Evolutionary conservation across 2,329 filamentous ascomycete genomes (phyloP).

Genomic region (Claviceps humidiphila): DNA sequence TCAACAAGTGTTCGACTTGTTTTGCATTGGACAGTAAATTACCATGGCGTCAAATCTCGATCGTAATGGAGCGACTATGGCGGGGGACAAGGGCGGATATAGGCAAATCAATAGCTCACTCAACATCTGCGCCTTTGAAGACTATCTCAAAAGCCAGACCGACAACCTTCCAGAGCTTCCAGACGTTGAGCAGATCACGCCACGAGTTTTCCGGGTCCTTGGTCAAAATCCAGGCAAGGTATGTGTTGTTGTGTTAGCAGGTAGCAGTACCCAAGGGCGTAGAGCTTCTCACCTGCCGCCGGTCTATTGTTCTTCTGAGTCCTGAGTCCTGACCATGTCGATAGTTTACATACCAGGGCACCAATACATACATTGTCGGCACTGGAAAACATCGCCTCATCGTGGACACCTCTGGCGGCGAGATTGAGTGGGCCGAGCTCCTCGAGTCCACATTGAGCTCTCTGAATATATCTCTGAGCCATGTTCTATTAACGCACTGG

Average conservation of each 20-base stretch:
- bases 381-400: slow-evolving; percentile 48
- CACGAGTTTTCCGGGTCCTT: slow-evolving; percentile 27
- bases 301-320: not conserved
- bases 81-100: slow-evolving; percentile 20
- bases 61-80: not conserved
- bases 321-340: not conserved
- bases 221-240: slow-evolving; percentile 31
- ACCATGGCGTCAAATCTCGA: not conserved
- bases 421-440: slow-evolving; percentile 39
- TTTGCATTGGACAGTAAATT: not conserved
- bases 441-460: slow-evolving; percentile 14
- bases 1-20: not conserved
- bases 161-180: slow-evolving; percentile 20
- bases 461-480: slow-evolving; percentile 13
- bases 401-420: slow-evolving; percentile 61
- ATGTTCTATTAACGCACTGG: slow-evolving; percentile 58
- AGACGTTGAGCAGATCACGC: slow-evolving; percentile 27
- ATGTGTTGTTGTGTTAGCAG: not conserved
- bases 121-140: slow-evolving; percentile 33
- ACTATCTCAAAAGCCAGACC: slow-evolving; percentile 29
- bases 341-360: slow-evolving; percentile 44
- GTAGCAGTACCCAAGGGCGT: no score
- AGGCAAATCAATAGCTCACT: slow-evolving; percentile 33
- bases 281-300: not conserved
- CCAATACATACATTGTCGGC: slow-evolving; percentile 67